Conservation (phyloP, 495 filamentous ascomycete genomes). For the Clavariopsis aquatica region DNA sequence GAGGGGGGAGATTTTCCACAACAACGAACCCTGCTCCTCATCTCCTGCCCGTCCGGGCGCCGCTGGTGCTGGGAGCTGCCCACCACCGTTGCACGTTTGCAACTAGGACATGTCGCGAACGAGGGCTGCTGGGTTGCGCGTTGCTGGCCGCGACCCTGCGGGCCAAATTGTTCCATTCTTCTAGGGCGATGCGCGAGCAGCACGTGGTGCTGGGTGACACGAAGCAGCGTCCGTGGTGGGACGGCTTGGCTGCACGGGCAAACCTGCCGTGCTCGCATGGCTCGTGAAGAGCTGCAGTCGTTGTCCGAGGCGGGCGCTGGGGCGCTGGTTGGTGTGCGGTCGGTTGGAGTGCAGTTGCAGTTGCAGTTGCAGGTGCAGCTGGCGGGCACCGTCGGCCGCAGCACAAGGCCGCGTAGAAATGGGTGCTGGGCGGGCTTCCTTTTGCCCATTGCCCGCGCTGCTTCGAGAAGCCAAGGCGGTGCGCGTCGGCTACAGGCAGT, state of each 20-base stretch:
- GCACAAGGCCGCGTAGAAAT: not conserved
- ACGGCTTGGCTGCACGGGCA: not conserved
- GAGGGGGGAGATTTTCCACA: constrained; percentile 18
- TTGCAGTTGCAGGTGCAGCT: too few relatives aligned
- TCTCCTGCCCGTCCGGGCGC: constrained; percentile 1
- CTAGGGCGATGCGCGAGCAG: constrained; percentile 1
- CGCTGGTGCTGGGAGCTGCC: not conserved
- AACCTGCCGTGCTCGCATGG: not conserved
- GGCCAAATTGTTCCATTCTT: constrained; percentile 12
- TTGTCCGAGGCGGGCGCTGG: too few relatives aligned
- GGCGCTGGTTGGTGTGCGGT: too few relatives aligned
- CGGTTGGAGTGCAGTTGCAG: too few relatives aligned
- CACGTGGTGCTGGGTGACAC: constrained; percentile 33
- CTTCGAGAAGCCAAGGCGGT: not conserved
- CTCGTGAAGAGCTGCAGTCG: not conserved
- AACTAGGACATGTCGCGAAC: not conserved
- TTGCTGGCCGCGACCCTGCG: constrained; percentile 11
- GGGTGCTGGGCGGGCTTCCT: not conserved
- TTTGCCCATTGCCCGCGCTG: not conserved
- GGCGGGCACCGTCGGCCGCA: not conserved
- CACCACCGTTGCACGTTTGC: not conserved
- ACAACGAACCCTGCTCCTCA: constrained; percentile 13
- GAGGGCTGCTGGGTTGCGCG: constrained; percentile 2
- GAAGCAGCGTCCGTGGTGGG: constrained; percentile 12
- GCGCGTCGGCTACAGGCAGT: constrained; percentile 20